Conservation (phyloP, 805 yeast species). For the Lipomyces orientalis region DNA sequence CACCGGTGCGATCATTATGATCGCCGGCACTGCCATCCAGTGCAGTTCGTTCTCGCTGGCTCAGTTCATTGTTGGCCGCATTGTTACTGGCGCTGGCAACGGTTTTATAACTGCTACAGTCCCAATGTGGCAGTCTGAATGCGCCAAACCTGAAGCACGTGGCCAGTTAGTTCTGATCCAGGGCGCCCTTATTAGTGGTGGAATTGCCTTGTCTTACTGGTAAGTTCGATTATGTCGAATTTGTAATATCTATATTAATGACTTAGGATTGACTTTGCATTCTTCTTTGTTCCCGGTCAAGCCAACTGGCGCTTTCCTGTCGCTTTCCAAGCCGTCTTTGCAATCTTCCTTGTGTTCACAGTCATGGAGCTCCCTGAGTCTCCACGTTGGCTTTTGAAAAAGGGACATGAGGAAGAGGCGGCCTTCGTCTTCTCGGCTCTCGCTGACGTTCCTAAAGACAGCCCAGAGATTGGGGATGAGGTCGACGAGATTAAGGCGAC, state of each 20-base stretch:
- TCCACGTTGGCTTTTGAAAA: constrained; percentile 80
- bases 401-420: constrained; percentile 69
- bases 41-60: constrained; percentile 62
- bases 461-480: constrained; percentile 46
- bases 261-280: constrained; percentile 61
- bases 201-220: constrained; percentile 79
- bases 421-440: constrained; percentile 23
- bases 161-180: constrained; percentile 72
- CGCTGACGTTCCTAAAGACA: constrained; percentile 46
- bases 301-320: constrained; percentile 80
- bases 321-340: constrained; percentile 68
- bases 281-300: constrained; percentile 55
- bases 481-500: constrained; percentile 36
- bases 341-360: constrained; percentile 60
- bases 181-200: constrained; percentile 73
- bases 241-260: not conserved
- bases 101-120: constrained; percentile 79
- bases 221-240: not conserved
- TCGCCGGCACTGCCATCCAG: constrained; percentile 66
- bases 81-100: constrained; percentile 73
- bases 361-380: constrained; percentile 77
- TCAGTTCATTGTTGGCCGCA: constrained; percentile 76
- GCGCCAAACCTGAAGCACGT: constrained; percentile 67
- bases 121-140: constrained; percentile 83
- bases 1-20: constrained; percentile 60